phyloP scores from a whole-genome alignment of 2,329 filamentous ascomycete species.

The Aspergillus sp. region DNA sequence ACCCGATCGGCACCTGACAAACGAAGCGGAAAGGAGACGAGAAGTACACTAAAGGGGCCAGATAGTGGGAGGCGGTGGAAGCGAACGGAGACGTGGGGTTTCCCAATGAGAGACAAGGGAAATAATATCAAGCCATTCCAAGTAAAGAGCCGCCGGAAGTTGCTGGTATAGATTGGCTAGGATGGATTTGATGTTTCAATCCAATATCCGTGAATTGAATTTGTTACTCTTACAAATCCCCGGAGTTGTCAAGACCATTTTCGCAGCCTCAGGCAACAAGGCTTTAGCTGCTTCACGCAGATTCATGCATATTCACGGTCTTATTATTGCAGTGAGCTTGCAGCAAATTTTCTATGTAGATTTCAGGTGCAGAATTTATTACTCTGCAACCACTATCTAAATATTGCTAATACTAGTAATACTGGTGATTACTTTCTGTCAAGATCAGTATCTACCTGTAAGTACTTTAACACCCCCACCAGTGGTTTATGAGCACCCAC shows the following conservation, averaged over 20 bases:
- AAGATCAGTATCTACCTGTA: background rate
- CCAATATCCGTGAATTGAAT: background rate
- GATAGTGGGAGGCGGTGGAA: conserved; percentile 8
- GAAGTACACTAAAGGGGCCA: conserved; percentile 1
- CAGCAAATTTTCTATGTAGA: background rate
- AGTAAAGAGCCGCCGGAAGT: background rate
- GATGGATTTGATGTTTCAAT: background rate
- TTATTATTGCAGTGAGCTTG: background rate
- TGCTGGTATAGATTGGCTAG: background rate
- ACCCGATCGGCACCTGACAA: conserved; percentile 16
- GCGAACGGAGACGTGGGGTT: conserved; percentile 6
- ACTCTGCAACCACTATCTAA: background rate
- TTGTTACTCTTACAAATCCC: background rate
- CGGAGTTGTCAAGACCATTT: background rate
- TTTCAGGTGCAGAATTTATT: background rate
- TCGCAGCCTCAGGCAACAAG: background rate
- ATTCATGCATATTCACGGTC: too few relatives aligned
- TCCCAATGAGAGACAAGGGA: conserved; percentile 2
- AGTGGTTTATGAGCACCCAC: background rate
- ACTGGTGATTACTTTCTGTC: background rate
- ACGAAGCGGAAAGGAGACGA: conserved; percentile 12
- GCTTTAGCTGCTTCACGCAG: background rate
- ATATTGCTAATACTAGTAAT: background rate
- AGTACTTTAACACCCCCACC: background rate
- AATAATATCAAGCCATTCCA: background rate